A percentile compares a stretch with the other conserved stretches of the same genome.
These are phyloP conservation scores for Erythrophleum ivorense DNA, from an alignment of 331 rosid genomes.

Conservation along the genomic window DNA sequence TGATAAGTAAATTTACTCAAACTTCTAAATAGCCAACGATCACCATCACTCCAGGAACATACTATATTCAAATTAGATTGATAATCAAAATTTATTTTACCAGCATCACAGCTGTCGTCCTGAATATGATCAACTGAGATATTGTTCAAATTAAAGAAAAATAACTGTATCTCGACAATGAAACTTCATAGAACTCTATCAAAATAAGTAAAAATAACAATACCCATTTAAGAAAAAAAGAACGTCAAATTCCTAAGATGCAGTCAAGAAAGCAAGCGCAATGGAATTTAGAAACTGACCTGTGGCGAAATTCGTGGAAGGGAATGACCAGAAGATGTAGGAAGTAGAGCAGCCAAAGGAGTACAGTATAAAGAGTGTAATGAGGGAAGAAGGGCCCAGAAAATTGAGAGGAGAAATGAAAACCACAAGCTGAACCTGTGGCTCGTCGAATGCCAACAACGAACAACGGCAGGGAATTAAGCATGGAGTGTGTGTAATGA, in stretches of 20 bases:
- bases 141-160: background rate
- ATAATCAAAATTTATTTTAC: background rate
- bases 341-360: background rate
- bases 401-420: background rate
- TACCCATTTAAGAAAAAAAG: background rate
- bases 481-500: background rate
- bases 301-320: background rate
- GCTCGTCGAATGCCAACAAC: background rate
- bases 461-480: background rate
- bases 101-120: background rate
- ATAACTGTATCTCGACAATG: background rate
- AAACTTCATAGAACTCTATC: background rate
- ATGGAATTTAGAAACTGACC: constrained; percentile 13
- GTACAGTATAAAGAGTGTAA: too few species aligned
- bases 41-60: background rate
- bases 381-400: background rate
- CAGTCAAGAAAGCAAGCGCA: background rate
- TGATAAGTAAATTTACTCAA: background rate
- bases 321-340: background rate
- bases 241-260: background rate
- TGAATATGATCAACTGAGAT: background rate
- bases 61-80: background rate
- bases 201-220: background rate
- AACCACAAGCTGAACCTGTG: constrained; percentile 20
- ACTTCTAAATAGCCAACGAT: background rate